Evolutionary conservation across 2,329 filamentous ascomycete species (phyloP).

Genomic region (Stachybotrys chartarum): DNA sequence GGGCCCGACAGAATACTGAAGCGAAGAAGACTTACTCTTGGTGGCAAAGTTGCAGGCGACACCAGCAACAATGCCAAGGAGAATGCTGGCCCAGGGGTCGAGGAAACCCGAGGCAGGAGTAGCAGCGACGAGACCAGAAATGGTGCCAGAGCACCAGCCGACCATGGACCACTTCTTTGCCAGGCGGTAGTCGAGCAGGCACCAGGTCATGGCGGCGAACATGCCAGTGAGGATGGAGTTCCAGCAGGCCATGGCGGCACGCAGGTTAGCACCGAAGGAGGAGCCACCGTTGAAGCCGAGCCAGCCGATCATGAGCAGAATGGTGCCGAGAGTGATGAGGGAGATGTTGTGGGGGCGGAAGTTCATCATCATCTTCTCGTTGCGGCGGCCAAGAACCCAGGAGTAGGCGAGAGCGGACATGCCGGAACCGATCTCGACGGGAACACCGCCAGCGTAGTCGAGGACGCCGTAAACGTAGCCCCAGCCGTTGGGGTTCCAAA

Average conservation of each 20-base stretch:
- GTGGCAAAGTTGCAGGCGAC: slow-evolving; percentile 62
- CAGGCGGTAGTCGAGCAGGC: slow-evolving; percentile 88
- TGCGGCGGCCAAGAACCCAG: slow-evolving; percentile 87
- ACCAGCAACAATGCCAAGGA: slow-evolving; percentile 60
- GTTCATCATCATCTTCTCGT: slow-evolving; percentile 99
- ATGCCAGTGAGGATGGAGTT: slow-evolving; percentile 92
- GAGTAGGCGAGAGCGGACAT: slow-evolving; percentile 92
- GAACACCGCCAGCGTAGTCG: slow-evolving; percentile 93
- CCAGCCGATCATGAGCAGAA: slow-evolving; percentile 98
- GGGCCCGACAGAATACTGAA: background rate
- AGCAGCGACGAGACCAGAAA: slow-evolving; percentile 63
- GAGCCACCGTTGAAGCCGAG: slow-evolving; percentile 98
- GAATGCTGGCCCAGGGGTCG: slow-evolving; percentile 58
- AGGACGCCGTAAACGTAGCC: slow-evolving; percentile 83
- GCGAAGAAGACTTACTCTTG: slow-evolving; percentile 33
- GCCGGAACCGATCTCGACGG: slow-evolving; percentile 94
- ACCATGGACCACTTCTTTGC: slow-evolving; percentile 88
- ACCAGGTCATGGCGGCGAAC: slow-evolving; percentile 90
- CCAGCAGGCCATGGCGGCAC: slow-evolving; percentile 95
- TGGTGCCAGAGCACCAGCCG: slow-evolving; percentile 65
- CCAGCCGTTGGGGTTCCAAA: slow-evolving; percentile 94
- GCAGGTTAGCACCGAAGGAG: slow-evolving; percentile 85
- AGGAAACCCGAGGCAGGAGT: slow-evolving; percentile 64
- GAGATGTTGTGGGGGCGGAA: slow-evolving; percentile 99
- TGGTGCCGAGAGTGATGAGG: slow-evolving; percentile 88